Evolutionary conservation across 2,329 filamentous ascomycete species (phyloP), one percentile per base, ranked within the genome.

Genomic region (Botrytis cinerea): DNA sequence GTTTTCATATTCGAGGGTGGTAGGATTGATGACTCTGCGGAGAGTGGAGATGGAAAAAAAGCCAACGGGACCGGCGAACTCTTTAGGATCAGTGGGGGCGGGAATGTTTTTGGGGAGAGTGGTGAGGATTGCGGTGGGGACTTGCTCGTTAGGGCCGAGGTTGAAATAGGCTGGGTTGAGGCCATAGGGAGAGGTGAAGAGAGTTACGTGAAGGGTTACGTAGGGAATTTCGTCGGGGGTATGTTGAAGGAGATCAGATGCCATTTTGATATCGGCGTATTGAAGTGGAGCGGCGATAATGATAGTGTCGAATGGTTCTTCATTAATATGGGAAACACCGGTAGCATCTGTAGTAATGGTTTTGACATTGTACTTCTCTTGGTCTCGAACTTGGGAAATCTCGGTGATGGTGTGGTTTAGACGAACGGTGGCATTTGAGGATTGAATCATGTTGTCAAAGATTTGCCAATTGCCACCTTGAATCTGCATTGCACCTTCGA

Each of bases 391-490:
- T 71, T 87, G 85, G 1, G 83, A 81, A 68, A 97, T 88, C 6
- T 84, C 84, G 0, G 86, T 85, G 0, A 98, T 91, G 0, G 88
- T 86, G 0, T 91, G 92, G 78, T 95, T 92, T 38, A 93, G 84
- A 57, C 85, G 83, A 8, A 95, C 76, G 0, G 84, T 82, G 0
- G 92, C 90, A 4, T 86, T 83, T 1, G 93, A 91, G 0, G 85
- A 83, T 54, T 88, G 85, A 1, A 95, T 84, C 92, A 98, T 97
- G 62, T 86, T 84, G n/a, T 91, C 87, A 80, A 99, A 99, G 72
- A 99, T 97, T 78, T 89, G 90, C 94, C 95, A 98, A 82, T 98
- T 99, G 2, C 96, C 96, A 10, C 94, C 94, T 22, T 88, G 83
- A 1, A 98, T 88, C 28, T 92, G 86, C 81, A 94, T 89, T 0